A percentile compares a stretch with the other conserved stretches of the same genome.
Conservation (phyloP, 2,329 filamentous ascomycete species). For the Tolypocladium ovalisporum region DNA sequence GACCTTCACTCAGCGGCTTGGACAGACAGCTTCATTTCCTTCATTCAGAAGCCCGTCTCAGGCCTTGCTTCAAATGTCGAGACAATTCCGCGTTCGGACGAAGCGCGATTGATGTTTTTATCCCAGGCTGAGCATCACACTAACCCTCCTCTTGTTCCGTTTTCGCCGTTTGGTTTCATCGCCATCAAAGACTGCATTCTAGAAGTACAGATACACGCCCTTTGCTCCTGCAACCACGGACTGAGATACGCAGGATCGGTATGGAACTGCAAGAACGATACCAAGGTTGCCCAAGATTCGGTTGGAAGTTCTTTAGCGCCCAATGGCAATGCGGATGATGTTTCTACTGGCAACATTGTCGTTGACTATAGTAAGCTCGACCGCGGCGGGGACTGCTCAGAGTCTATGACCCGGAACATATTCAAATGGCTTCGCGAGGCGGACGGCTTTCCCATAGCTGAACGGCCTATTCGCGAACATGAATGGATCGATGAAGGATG, state of each 20-base stretch:
- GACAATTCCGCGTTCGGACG: constrained; percentile 1
- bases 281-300: no score
- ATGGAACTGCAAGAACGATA: no score
- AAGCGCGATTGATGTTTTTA: constrained; percentile 5
- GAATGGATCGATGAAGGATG: no score
- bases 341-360: not conserved
- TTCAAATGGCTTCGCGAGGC: no score
- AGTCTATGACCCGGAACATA: no score
- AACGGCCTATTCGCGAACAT: no score
- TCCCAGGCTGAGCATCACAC: constrained; percentile 1
- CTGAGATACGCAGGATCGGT: no score
- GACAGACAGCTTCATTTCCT: constrained; percentile 3
- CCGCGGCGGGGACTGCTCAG: not conserved
- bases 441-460: no score
- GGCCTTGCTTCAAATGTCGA: not conserved
- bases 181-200: constrained; percentile 4
- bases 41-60: not conserved
- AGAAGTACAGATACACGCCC: constrained; percentile 5
- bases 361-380: no score
- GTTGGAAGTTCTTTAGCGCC: no score
- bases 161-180: constrained; percentile 2
- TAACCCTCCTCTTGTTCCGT: constrained; percentile 2
- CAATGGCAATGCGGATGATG: no score
- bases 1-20: constrained; percentile 6
- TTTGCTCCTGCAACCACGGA: not conserved